Base-by-base conservation (phyloP, 768 basidiomycete species). In the Imleria badia region DNA sequence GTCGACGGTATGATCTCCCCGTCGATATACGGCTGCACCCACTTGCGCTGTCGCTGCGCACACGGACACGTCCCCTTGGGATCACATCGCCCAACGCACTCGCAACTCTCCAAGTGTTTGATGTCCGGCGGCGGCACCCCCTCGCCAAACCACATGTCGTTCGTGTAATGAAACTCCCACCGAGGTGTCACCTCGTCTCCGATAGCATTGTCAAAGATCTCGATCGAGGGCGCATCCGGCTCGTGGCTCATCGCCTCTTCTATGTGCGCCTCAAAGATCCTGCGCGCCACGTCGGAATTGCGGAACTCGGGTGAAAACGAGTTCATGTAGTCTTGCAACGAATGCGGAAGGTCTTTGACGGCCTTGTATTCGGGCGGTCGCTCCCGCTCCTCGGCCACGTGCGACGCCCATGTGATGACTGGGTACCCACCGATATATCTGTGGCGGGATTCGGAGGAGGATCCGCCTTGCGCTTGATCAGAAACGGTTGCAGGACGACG, bases 101-200 rank as follows among this genome's bases (percentile, higher is more conserved):
- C 80, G 60, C 94, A 97, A 3, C 91, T 82, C 26, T 77, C 63
- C 42, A 93, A 70, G 23, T 75, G 75, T 33, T 73, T 70, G 19
- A 80, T 63, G 58, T 89, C 84, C 1, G 91, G 87, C 12, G 78
- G 78, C 0, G 86, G 84, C 3, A 94, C 87, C 6, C 76, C 82
- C 13, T 84, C 77, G 2, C 81, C 82, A 55, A 85, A 84, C 79
- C 89, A 88, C 76, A 94, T 83, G 48, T 81, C 72, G 67, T 96
- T 94, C 12, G 89, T 85, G 67, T 96, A 96, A 56, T 86, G 76
- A 62, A 94, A 97, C 62, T 96, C 93, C 82, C 89, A 92, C 23
- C 81, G 81, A 0, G 94, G 93, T 20, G 85, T 81, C 11, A 82
- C 76, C 56, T 88, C 86, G 10, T 76, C 66, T 56, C 91, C 90